A percentile compares a stretch with the other conserved stretches of the same genome.
Conservation (phyloP, 1,139 yeast species). For the Spathaspora sp. region DNA sequence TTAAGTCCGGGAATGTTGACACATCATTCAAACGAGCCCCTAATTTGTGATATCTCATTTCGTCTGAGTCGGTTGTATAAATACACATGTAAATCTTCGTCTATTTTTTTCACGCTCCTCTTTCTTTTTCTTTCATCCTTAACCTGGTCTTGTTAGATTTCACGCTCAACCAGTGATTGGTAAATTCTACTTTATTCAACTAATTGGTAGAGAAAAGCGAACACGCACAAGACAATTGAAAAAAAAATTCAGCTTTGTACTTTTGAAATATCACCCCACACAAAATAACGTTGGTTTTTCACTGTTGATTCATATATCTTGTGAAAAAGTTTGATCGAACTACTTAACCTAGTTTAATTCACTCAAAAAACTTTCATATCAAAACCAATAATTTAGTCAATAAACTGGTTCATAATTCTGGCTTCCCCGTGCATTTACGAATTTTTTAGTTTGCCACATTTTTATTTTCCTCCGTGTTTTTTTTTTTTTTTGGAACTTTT, state of each 20-base stretch:
- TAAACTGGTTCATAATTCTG: not conserved
- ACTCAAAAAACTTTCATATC: not conserved
- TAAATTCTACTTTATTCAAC: not conserved
- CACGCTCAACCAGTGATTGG: not conserved
- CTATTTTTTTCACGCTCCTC: not conserved
- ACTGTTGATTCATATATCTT: too few species aligned
- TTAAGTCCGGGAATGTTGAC: not conserved
- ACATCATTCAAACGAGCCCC: not conserved
- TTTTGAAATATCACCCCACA: too few species aligned
- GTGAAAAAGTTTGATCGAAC: too few species aligned
- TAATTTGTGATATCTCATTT: not conserved
- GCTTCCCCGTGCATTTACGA: not conserved
- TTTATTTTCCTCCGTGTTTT: not conserved
- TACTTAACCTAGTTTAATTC: too few species aligned
- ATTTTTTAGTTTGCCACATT: not conserved
- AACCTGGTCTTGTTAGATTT: not conserved
- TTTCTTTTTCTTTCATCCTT: not conserved
- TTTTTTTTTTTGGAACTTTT: not conserved
- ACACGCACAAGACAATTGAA: not conserved
- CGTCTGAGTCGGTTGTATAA: not conserved
- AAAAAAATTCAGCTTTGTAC: not conserved
- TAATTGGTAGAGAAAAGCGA: not conserved
- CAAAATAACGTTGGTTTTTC: too few species aligned
- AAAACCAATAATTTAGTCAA: too few species aligned
- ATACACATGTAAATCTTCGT: not conserved